Evolutionary conservation across 805 yeast species (phyloP).

Genomic region (Wickerhamiella vanderwaltii): DNA sequence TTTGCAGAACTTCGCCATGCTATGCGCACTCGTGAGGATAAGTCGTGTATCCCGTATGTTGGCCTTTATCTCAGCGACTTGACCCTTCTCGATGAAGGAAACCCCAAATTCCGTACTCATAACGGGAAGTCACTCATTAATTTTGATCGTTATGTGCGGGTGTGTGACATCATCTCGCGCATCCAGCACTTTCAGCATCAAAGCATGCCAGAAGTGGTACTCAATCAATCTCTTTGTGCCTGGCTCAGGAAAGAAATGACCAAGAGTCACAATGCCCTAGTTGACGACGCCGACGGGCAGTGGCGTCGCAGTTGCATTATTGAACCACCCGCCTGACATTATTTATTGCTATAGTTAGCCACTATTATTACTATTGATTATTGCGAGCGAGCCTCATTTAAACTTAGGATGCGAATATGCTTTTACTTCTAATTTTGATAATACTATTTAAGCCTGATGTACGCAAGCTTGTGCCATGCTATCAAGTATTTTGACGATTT

Average conservation of each 20-base stretch:
- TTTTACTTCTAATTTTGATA: not conserved
- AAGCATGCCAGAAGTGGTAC: slow-evolving; percentile 11
- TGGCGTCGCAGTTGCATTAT: slow-evolving; percentile 29
- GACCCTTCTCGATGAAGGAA: slow-evolving; percentile 30
- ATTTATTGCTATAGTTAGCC: slow-evolving; percentile 1
- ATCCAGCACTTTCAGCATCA: slow-evolving; percentile 27
- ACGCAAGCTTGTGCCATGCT: too few species aligned
- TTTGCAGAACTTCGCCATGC: slow-evolving; percentile 26
- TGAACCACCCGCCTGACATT: slow-evolving; percentile 23
- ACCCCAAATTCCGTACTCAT: slow-evolving; percentile 20
- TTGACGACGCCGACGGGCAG: slow-evolving; percentile 24
- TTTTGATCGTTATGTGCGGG: slow-evolving; percentile 27
- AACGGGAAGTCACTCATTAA: slow-evolving; percentile 22
- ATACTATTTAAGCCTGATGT: not conserved
- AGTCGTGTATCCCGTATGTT: slow-evolving; percentile 27
- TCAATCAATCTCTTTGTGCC: slow-evolving; percentile 21
- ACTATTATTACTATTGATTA: too few species aligned
- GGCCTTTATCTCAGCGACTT: slow-evolving; percentile 29
- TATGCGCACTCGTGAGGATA: slow-evolving; percentile 19
- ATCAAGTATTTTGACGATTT: too few species aligned
- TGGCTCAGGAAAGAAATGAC: slow-evolving; percentile 29
- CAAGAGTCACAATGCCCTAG: slow-evolving; percentile 22
- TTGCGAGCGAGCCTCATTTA: too few species aligned
- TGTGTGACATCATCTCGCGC: slow-evolving; percentile 24
- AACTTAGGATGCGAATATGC: too few species aligned